Conservation (phyloP, 2,329 filamentous ascomycete species). For the Monosporascus sp. region DNA sequence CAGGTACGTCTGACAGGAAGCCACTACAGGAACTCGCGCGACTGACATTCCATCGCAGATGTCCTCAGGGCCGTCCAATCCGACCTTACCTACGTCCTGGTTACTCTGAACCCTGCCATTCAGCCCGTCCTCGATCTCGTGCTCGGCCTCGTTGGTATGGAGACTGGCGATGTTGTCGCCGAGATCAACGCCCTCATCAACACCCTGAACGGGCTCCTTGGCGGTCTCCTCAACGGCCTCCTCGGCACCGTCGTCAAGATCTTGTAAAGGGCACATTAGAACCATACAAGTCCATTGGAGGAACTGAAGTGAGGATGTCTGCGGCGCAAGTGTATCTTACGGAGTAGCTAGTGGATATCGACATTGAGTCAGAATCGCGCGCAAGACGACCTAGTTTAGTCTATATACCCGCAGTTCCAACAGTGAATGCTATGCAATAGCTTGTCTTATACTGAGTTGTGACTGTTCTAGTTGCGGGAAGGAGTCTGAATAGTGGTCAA, state of each 20-base stretch:
- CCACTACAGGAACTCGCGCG: not conserved
- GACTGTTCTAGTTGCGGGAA: too few relatives aligned
- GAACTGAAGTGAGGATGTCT: slow-evolving; percentile 7
- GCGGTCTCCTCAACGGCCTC: slow-evolving; percentile 11
- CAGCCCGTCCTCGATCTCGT: slow-evolving; percentile 20
- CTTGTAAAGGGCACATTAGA: not conserved
- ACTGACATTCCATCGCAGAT: slow-evolving; percentile 14
- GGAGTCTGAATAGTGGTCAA: not conserved
- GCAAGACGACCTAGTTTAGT: slow-evolving; percentile 10
- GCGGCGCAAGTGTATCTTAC: slow-evolving; percentile 14
- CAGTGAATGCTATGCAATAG: too few relatives aligned
- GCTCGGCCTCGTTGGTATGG: slow-evolving; percentile 10
- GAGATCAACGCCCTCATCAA: slow-evolving; percentile 15
- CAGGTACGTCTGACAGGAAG: slow-evolving; percentile 11
- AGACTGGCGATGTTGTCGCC: slow-evolving; percentile 10
- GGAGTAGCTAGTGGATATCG: slow-evolving; percentile 18
- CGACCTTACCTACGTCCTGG: slow-evolving; percentile 22
- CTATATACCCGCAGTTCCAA: not conserved
- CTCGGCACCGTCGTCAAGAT: slow-evolving; percentile 11
- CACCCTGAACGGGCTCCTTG: slow-evolving; percentile 10
- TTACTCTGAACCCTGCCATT: slow-evolving; percentile 15
- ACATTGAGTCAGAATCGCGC: slow-evolving; percentile 13
- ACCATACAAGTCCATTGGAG: slow-evolving; percentile 7
- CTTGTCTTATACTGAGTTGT: too few relatives aligned
- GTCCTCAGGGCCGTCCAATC: slow-evolving; percentile 17